phyloP scores from a whole-genome alignment of 306 rosid genomes.

The Cucurbita pepo region DNA sequence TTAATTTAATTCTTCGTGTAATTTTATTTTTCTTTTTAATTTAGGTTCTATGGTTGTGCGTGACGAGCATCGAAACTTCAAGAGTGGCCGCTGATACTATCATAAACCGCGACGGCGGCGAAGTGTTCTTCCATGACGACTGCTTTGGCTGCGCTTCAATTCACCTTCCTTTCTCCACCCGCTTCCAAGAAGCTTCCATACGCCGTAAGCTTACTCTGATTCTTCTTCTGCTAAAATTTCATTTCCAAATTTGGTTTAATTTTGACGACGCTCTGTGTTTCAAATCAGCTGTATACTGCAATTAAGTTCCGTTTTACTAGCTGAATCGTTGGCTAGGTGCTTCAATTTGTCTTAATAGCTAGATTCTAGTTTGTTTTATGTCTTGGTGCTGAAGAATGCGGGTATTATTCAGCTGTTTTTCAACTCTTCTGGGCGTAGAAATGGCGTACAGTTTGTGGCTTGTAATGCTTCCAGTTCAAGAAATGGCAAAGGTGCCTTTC shows the following conservation, averaged over 20 bases:
- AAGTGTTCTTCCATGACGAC: background rate
- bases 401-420: background rate
- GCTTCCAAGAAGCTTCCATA: background rate
- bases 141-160: background rate
- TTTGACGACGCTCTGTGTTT: background rate
- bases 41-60: background rate
- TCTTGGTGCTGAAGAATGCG: background rate
- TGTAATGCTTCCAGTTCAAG: conserved; percentile 29
- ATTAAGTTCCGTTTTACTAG: background rate
- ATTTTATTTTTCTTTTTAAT: too few relatives aligned
- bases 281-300: background rate
- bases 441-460: conserved; percentile 22
- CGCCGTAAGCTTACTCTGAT: background rate
- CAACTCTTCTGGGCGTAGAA: conserved; percentile 12
- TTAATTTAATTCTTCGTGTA: too few relatives aligned
- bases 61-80: background rate
- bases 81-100: background rate
- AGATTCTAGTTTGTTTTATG: background rate
- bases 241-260: background rate
- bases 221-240: background rate
- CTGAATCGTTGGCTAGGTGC: background rate
- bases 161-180: background rate
- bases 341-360: background rate
- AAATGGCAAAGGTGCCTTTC: conserved; percentile 22
- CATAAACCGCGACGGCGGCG: background rate